Base-by-base conservation (phyloP, 2,329 filamentous ascomycete species). In the Colletotrichum sp. region DNA sequence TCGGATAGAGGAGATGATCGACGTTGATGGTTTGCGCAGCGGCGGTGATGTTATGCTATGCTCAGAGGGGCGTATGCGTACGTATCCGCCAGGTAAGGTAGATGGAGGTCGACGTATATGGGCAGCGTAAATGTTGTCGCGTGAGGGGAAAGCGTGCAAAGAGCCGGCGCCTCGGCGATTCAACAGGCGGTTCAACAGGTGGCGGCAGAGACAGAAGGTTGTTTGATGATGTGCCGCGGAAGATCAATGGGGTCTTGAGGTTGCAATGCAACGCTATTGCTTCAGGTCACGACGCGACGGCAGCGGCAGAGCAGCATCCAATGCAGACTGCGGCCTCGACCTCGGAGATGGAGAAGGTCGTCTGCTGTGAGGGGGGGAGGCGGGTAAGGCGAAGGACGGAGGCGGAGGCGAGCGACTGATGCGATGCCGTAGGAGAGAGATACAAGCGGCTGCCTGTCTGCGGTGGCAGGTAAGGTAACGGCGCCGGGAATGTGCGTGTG, bases 401-500 rank as follows among this genome's bases (percentile, higher is more conserved):
- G 32, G 34, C 30, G n/a, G n/a, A 16, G 32, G 34, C 30, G 13
- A 26, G 34, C 62, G 13, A 64, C n/a, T 16, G 34, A 64, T 7
- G 62, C 21, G 62, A 64, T 39, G 32, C 34, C 32, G 69, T 15
- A 52, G 32, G 69, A 62, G 26, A 18, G 36, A 57, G 62, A 34
- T 62, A 24, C 28, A 21, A 30, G 59, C 9, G 21, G 59, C n/a
- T 13, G 44, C 10, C 44, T 49, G n/a, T 49, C 44, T 7, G n/a
- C 28, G 12, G 64, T 44, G 39, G 64, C 28, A 36, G 26, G 63
- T 44, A 18, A 49, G 16, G 64, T 18, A 24, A 55, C 13, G 34
- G 78, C 78, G 78, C 76, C 76, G 75, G 77, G 75, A 76, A 21
- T 49, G 44, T 71, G 78, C 78, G 66, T 75, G 73, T 66, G 73